These are phyloP conservation scores for Symbiodinium natans DNA, from an alignment of 73 alveolate genomes.

Conservation along the genomic window DNA sequence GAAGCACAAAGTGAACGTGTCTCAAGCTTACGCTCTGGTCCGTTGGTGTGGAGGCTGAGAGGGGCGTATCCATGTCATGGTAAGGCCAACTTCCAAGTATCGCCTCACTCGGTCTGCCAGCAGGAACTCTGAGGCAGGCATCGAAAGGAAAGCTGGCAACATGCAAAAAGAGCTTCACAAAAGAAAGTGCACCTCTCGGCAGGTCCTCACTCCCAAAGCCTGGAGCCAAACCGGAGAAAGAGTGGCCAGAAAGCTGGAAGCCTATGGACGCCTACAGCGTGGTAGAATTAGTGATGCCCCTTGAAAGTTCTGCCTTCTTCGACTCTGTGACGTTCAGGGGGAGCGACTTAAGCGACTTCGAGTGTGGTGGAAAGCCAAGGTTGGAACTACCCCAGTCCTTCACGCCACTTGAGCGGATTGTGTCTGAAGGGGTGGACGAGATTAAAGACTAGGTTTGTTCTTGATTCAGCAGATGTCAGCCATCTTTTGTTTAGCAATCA, in stretches of 20 bases:
- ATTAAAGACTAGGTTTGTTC: neutral
- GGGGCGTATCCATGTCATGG: neutral
- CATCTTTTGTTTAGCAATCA: no score
- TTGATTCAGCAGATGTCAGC: no score
- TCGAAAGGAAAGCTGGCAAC: neutral
- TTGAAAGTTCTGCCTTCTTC: neutral
- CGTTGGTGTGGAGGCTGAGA: neutral
- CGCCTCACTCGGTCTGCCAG: slow-evolving; percentile 60
- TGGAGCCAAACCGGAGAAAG: slow-evolving; percentile 32
- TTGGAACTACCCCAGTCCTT: slow-evolving; percentile 31
- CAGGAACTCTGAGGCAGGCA: slow-evolving; percentile 41
- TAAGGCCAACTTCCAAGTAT: slow-evolving; percentile 46
- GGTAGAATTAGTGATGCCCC: neutral
- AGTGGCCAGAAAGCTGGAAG: neutral
- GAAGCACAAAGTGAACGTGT: slow-evolving; percentile 24
- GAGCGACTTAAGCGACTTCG: no score
- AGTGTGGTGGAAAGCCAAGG: slow-evolving; percentile 6
- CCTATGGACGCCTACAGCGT: neutral
- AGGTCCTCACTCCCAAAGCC: slow-evolving; percentile 51
- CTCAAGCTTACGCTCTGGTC: neutral
- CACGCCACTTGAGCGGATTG: slow-evolving; percentile 65
- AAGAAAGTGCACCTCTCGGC: neutral
- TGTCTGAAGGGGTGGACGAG: slow-evolving; percentile 76
- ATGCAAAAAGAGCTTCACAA: neutral
- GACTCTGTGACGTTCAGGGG: no score